These are phyloP conservation scores for Ascochyta fabae DNA, from an alignment of 2,329 filamentous ascomycete species.

Conservation along the genomic window DNA sequence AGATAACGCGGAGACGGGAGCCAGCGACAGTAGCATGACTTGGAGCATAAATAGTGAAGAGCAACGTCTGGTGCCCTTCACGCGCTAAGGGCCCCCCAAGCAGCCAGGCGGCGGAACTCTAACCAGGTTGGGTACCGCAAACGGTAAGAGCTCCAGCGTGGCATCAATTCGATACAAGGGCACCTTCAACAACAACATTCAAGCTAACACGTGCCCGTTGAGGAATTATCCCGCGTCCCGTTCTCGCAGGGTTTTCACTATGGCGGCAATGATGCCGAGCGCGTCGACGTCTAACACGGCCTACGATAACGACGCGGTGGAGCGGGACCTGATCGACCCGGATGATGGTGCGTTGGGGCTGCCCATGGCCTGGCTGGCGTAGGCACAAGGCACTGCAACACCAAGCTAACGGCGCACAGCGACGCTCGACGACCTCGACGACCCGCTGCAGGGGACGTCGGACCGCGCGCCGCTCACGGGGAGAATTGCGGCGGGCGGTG, in stretches of 20 bases:
- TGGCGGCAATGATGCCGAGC: slow-evolving; percentile 56
- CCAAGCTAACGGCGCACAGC: slow-evolving; percentile 56
- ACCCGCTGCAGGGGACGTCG: slow-evolving; percentile 73
- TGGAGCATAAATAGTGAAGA: slow-evolving; percentile 35
- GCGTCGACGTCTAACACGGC: slow-evolving; percentile 47
- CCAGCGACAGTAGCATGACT: slow-evolving; percentile 25
- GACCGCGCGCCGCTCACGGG: slow-evolving; percentile 82
- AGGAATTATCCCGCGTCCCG: slow-evolving; percentile 35
- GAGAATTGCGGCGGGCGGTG: slow-evolving; percentile 69
- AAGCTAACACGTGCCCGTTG: slow-evolving; percentile 30
- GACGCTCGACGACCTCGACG: slow-evolving; percentile 91
- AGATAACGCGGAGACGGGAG: slow-evolving; percentile 18
- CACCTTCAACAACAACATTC: slow-evolving; percentile 40
- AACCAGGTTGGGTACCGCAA: slow-evolving; percentile 29
- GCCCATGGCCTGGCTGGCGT: slow-evolving; percentile 7
- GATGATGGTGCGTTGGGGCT: slow-evolving; percentile 55
- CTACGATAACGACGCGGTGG: slow-evolving; percentile 55
- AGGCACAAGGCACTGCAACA: slow-evolving; percentile 14
- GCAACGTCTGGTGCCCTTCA: slow-evolving; percentile 30
- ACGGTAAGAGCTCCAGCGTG: slow-evolving; percentile 23
- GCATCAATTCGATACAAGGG: slow-evolving; percentile 22
- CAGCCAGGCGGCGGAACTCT: slow-evolving; percentile 33
- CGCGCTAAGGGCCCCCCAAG: slow-evolving; percentile 25
- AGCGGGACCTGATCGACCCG: slow-evolving; percentile 60
- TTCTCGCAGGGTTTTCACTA: slow-evolving; percentile 37